phyloP scores from a whole-genome alignment of 2,329 filamentous ascomycete genomes.

The Chalaropsis thielavioides region DNA sequence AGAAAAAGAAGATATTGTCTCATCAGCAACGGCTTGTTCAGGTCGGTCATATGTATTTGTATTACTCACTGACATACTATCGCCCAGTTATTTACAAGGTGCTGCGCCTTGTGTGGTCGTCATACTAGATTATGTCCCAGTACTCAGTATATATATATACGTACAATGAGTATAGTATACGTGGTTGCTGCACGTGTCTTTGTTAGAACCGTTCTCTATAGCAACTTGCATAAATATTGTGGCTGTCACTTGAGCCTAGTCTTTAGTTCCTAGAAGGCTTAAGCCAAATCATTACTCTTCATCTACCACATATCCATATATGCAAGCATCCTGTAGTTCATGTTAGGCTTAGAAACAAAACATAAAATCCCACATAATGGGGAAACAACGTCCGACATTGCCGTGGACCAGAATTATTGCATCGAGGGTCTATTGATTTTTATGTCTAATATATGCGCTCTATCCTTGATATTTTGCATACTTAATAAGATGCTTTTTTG shows the following conservation, averaged over 20 bases:
- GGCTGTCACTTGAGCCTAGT: background rate
- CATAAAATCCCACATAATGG: background rate
- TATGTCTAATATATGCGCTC: background rate
- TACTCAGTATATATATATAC: background rate
- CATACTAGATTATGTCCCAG: background rate
- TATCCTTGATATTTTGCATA: background rate
- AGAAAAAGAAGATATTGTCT: background rate
- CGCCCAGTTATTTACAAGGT: background rate
- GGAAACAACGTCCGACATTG: background rate
- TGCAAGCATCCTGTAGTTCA: background rate
- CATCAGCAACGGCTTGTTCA: background rate
- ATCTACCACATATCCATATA: background rate
- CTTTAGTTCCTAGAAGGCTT: background rate
- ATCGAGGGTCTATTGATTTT: background rate
- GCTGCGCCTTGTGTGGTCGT: background rate
- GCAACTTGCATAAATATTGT: background rate
- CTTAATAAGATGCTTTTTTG: background rate
- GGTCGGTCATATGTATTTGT: background rate
- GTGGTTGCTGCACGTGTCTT: background rate
- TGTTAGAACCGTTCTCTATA: background rate
- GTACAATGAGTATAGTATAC: background rate
- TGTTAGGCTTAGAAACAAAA: background rate
- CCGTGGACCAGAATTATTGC: background rate
- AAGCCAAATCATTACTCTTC: no score
- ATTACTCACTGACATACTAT: background rate